Conservation (phyloP, 2,329 filamentous ascomycete genomes). For the Macrophomina pseudophaseolina region DNA sequence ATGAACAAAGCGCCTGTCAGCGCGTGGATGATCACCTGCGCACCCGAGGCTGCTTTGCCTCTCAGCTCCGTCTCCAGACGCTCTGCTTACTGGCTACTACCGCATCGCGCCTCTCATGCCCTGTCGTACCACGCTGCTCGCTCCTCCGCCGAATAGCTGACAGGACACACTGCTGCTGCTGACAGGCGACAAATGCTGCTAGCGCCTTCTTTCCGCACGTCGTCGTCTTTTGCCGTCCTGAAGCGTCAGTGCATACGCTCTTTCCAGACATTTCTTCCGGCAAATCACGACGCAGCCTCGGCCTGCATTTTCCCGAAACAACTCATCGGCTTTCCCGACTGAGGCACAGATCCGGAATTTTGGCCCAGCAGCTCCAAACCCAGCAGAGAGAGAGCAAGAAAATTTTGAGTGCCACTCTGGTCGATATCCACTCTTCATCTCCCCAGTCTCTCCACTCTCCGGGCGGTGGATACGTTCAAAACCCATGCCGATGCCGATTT, state of each 20-base stretch:
- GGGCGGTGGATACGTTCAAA: background rate
- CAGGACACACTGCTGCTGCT: background rate
- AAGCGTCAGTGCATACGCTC: background rate
- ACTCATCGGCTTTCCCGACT: constrained; percentile 14
- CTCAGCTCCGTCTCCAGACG: constrained; percentile 17
- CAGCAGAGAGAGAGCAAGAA: background rate
- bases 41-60: background rate
- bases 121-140: constrained; percentile 2
- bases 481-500: background rate
- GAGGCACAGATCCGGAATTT: constrained; percentile 3
- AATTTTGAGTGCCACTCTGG: constrained; percentile 13
- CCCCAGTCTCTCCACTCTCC: background rate
- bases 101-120: background rate
- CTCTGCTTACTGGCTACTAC: background rate
- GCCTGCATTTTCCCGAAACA: constrained; percentile 10
- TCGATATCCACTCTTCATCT: background rate
- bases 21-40: background rate
- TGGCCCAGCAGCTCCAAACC: background rate
- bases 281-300: background rate
- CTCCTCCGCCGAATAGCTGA: background rate
- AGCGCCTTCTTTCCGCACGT: too few relatives aligned
- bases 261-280: background rate
- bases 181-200: background rate
- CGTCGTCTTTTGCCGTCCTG: background rate
- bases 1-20: background rate